Evolutionary conservation across 208 protist species (phyloP).

Genomic region (Leishmania major): DNA sequence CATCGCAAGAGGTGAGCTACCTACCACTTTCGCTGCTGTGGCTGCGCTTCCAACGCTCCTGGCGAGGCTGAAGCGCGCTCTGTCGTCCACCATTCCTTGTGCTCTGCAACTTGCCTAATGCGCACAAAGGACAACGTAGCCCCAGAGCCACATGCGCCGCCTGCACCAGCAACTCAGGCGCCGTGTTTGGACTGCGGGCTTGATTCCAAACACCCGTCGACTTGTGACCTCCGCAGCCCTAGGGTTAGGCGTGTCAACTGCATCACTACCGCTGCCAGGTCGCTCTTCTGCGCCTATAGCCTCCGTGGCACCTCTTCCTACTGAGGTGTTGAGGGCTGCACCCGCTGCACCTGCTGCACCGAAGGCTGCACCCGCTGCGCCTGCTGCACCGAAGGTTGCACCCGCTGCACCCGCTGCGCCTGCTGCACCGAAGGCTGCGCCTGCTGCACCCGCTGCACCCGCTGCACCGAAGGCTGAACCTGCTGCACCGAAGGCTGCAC

Average conservation of each 20-base stretch:
- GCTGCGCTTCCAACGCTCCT: neutral
- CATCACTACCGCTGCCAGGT: neutral
- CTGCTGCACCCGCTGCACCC: slow-evolving; percentile 1
- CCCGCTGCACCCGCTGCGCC: slow-evolving; percentile 1
- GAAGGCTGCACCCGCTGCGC: slow-evolving; percentile 25
- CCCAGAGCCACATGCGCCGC: neutral
- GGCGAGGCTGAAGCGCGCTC: neutral
- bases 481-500: neutral
- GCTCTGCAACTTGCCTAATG: neutral
- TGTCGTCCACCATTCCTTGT: neutral
- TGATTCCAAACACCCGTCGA: neutral
- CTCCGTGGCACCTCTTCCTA: neutral
- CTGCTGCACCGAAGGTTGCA: slow-evolving; percentile 17
- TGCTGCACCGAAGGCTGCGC: neutral
- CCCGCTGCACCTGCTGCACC: slow-evolving; percentile 20
- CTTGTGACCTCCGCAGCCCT: neutral
- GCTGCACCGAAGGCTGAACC: neutral
- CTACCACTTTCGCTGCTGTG: neutral
- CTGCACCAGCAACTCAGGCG: slow-evolving; percentile 1
- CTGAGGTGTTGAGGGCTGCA: slow-evolving; percentile 1
- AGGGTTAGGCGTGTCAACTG: neutral
- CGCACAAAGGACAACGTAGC: neutral
- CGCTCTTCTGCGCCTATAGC: neutral
- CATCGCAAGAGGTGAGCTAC: neutral
- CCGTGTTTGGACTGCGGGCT: neutral